A percentile compares a stretch with the other conserved stretches of the same genome.
These are phyloP conservation scores for Noccaea caerulescens DNA, from an alignment of 345 rosid genomes.

Conservation along the genomic window DNA sequence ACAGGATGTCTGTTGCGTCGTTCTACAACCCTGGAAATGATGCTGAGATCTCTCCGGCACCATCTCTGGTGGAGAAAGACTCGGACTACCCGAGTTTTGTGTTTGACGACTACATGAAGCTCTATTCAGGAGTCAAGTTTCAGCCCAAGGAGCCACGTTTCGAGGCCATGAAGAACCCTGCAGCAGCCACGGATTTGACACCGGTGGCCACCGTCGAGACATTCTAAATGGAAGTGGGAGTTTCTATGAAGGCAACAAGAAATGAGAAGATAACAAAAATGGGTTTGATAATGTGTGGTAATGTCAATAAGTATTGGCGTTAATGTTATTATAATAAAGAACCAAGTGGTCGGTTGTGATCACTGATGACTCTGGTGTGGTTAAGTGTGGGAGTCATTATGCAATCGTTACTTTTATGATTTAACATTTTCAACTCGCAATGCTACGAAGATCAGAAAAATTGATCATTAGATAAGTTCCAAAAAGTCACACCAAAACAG, in stretches of 20 bases:
- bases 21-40: constrained; percentile 91
- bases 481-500: constrained; percentile 15
- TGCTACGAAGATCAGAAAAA: constrained; percentile 7
- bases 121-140: constrained; percentile 75
- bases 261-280: neutral
- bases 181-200: constrained; percentile 34
- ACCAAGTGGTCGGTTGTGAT: constrained; percentile 7
- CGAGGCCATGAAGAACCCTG: constrained; percentile 68
- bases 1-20: constrained; percentile 86
- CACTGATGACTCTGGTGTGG: constrained; percentile 26
- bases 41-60: constrained; percentile 76
- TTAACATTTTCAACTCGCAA: neutral
- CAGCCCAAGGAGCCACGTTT: constrained; percentile 90
- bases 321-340: constrained; percentile 14
- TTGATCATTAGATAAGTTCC: constrained; percentile 17
- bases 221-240: constrained; percentile 31
- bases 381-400: constrained; percentile 13
- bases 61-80: constrained; percentile 56
- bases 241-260: neutral
- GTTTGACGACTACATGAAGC: constrained; percentile 91
- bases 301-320: constrained; percentile 4
- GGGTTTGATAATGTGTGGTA: constrained; percentile 24
- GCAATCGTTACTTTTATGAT: neutral
- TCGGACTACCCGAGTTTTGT: constrained; percentile 72
- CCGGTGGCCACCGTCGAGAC: constrained; percentile 52